Evolutionary conservation across 208 protist genomes (phyloP), one percentile per base, ranked within the genome.

Genomic region (Wallacemonas rigidus): DNA sequence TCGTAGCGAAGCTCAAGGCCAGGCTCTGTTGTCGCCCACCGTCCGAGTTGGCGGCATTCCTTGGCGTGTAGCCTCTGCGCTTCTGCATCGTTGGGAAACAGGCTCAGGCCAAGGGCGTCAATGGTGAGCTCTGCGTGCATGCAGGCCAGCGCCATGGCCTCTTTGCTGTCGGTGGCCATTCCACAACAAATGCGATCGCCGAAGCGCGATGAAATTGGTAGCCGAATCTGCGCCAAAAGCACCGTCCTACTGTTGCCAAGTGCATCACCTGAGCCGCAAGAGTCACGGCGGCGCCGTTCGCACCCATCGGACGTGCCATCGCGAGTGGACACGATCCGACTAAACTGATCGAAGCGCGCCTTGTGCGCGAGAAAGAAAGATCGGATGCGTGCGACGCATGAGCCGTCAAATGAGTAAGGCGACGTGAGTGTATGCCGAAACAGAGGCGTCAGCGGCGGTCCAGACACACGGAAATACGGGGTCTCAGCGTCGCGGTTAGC

Each of bases 121-220:
- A 97, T 93, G 47, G 85, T 93, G 41, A 97, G 88, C 77, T 97
- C 90, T 1, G 92, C 92, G 63, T 97, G 92, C 92, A 97, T 97
- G 71, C 87, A 94, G 54, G 90, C 90, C 36, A 95, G 82, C 11
- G 81, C 55, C 61, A 85, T 76, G 2, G 92, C 90, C 35, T 93
- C 89, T 48, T 74, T 79, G 61, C 75, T 71, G 26, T 71, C 87
- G 17, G 85, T 72, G 4, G 83, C 90, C 39, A 84, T 88, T 5
- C 92, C 92, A 75, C 80, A 88, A 45, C 81, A 84, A 7, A 95
- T 72, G 8, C 92, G 84, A 45, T 87, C 81, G 38, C 90, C 89
- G 71, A 93, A 97, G 7, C 79, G 79, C 2, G 70, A 48, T 35
- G 85, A 70, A 51, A 96, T 75, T 38, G 92, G 92, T 51, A 96